phyloP scores from a whole-genome alignment of 202 grass and related monocot genomes.

The Cymbopogon flexuosus region DNA sequence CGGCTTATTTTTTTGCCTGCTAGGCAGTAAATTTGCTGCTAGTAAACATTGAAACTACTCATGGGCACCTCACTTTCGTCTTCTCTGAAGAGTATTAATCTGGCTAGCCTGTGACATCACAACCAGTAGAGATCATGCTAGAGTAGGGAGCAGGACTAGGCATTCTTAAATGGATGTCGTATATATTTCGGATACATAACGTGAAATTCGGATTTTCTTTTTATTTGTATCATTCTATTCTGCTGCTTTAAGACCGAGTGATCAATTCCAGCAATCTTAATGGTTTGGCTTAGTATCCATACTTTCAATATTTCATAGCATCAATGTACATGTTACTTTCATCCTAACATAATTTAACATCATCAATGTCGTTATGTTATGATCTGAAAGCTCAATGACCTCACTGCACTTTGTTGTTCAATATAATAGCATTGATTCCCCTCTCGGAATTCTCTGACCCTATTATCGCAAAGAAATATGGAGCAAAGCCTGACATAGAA shows the following conservation, averaged over 20 bases:
- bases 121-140: neutral
- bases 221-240: neutral
- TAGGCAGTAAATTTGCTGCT: neutral
- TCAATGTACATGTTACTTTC: neutral
- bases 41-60: neutral
- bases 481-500: constrained; percentile 73
- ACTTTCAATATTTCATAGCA: neutral
- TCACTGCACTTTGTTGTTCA: neutral
- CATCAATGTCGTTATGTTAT: neutral
- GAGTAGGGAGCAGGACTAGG: neutral
- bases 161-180: neutral
- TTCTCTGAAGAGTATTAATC: neutral
- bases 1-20: neutral
- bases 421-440: constrained; percentile 61
- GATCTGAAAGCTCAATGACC: neutral
- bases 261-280: neutral
- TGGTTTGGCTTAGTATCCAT: neutral
- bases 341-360: neutral
- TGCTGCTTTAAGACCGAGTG: neutral
- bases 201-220: neutral
- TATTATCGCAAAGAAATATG: constrained; percentile 57
- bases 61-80: neutral
- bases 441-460: constrained; percentile 62
- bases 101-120: neutral
- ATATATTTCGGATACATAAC: neutral